Evolutionary conservation across 306 rosid species (phyloP).

Genomic region (Astragalus membranaceus): DNA sequence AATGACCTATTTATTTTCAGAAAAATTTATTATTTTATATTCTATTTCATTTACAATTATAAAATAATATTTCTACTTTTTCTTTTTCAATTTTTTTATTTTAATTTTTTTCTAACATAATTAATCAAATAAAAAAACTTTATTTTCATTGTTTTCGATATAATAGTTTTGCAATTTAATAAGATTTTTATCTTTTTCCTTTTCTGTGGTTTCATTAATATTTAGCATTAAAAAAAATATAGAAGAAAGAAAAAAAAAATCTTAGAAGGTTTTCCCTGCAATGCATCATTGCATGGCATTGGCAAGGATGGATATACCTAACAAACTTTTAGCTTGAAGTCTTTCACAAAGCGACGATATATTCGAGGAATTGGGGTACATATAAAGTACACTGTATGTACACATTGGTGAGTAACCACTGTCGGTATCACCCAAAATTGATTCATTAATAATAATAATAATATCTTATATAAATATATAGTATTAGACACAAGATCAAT

Average conservation of each 20-base stretch:
- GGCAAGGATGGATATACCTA: conserved; percentile 4
- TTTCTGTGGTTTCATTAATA: not conserved
- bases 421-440: conserved; percentile 11
- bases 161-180: too few relatives aligned
- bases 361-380: conserved; percentile 18
- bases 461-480: not conserved
- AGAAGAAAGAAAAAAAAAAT: not conserved
- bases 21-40: not conserved
- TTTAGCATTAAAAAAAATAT: not conserved
- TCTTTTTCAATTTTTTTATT: too few relatives aligned
- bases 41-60: not conserved
- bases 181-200: not conserved
- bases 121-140: too few relatives aligned
- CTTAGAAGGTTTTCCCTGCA: not conserved
- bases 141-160: too few relatives aligned
- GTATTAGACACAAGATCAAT: too few relatives aligned
- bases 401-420: conserved; percentile 10
- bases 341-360: conserved; percentile 14
- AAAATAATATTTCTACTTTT: too few relatives aligned
- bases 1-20: not conserved
- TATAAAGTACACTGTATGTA: conserved; percentile 38
- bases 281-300: too few relatives aligned
- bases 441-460: not conserved
- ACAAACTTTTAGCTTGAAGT: not conserved
- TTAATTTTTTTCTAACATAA: too few relatives aligned